Evolutionary conservation across 441 rosid species (phyloP), one percentile per base, ranked within the genome.

Genomic region (Cnidoscolus chayamansa): DNA sequence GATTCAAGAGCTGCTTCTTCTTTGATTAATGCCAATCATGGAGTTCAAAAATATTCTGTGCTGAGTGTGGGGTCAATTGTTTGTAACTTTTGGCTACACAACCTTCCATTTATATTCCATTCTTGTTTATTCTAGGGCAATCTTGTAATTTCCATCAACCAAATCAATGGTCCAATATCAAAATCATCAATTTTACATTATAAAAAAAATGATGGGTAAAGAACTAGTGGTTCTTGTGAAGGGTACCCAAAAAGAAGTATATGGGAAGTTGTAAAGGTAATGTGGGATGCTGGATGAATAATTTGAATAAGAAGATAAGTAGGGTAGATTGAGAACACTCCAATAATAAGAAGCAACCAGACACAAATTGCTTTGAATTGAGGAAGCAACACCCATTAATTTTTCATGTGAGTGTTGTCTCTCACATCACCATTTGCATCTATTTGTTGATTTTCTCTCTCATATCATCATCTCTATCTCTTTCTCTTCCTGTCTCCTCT

Each of bases 381-480:
- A 40, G 45, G 45, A 40, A 40, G 45, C 45, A 40, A 40, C 0
- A 69, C 37, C 53, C 53, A 69, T 56, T 45, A 56, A 25, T 69
- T 69, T 40, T 40, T 54, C 62, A 53, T 53, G 62, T 66, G 43
- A 49, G 13, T 25, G 4, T 50, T 66, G 70, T 66, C 70, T 49
- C 58, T 35, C 40, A 25, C 25, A 25, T 9, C 17, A 32, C 48
- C 71, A 66, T 35, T 30, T 35, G 49, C 25, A 3, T 25, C 25
- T 25, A 25, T 25, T 25, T 25, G 25, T 17, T 40, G 30, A 16
- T 17, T 13, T 37, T 5, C 7, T 2, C 10, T 53, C 12, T 9
- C 13, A 25, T 20, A 12, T 58, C 62, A 30, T 4, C 15, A 19
- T 58, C 10, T 56, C 31, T 8, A n/a, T 0, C 15, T 15, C 7